Conservation (phyloP, 257 asterid species). For the Nicotiana attenuata region DNA sequence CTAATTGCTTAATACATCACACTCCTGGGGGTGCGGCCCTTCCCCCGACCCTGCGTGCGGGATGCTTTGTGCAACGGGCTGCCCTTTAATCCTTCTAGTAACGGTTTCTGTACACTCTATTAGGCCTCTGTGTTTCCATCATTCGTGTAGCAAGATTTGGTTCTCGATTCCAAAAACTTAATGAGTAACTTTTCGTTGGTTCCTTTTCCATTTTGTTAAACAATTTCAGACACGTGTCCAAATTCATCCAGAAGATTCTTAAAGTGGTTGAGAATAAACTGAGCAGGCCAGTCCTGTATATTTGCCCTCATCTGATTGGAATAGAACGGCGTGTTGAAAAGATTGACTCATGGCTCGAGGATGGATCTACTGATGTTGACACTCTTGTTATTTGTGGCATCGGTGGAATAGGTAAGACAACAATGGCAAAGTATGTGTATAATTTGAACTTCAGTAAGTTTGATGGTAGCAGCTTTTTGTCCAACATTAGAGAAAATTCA, state of each 20-base stretch:
- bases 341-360: slow-evolving; percentile 16
- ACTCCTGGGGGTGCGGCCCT: too few species aligned
- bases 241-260: slow-evolving; percentile 17
- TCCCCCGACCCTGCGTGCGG: too few species aligned
- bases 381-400: slow-evolving; percentile 18
- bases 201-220: not conserved
- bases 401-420: slow-evolving; percentile 26
- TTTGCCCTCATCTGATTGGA: slow-evolving; percentile 12
- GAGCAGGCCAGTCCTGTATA: slow-evolving; percentile 11
- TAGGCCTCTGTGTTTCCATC: not conserved
- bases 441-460: slow-evolving; percentile 13
- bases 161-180: not conserved
- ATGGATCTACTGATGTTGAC: slow-evolving; percentile 14
- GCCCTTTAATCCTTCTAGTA: not conserved
- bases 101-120: not conserved
- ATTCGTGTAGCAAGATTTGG: not conserved
- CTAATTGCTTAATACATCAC: too few species aligned
- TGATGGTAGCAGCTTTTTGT: slow-evolving; percentile 23
- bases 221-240: slow-evolving; percentile 15
- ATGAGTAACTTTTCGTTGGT: not conserved
- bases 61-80: too few species aligned
- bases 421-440: slow-evolving; percentile 20
- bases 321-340: slow-evolving; percentile 15
- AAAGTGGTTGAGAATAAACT: slow-evolving; percentile 18
- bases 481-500: slow-evolving; percentile 19